Conservation (phyloP, 371 early-diverging fungal species). For the Fennellomyces sp. region DNA sequence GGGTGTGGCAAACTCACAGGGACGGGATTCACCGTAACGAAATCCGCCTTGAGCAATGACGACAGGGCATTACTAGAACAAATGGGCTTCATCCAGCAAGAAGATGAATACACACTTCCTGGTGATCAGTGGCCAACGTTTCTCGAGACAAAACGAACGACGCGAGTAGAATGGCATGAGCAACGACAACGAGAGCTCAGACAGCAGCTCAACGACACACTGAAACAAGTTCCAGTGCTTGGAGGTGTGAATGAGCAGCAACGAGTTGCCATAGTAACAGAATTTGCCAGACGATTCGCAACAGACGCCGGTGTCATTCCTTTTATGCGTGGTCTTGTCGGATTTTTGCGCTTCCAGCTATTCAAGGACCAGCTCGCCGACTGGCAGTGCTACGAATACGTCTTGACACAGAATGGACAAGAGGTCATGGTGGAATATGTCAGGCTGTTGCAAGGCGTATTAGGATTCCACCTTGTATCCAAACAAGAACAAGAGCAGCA, state of each 20-base stretch:
- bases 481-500: neutral
- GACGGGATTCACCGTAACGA: constrained; percentile 1
- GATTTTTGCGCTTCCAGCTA: constrained; percentile 24
- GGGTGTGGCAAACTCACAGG: constrained; percentile 6
- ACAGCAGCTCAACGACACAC: constrained; percentile 11
- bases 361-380: constrained; percentile 18
- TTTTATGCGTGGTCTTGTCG: constrained; percentile 22
- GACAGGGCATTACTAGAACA: constrained; percentile 2
- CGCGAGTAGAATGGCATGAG: constrained; percentile 29
- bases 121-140: constrained; percentile 1
- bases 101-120: constrained; percentile 10
- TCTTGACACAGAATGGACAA: constrained; percentile 30
- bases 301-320: constrained; percentile 26
- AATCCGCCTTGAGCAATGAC: neutral
- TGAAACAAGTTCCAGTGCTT: constrained; percentile 3
- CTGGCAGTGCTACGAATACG: constrained; percentile 27
- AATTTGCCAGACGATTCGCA: constrained; percentile 13
- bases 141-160: constrained; percentile 11
- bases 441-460: constrained; percentile 18
- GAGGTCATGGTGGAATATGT: constrained; percentile 27
- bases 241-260: constrained; percentile 6
- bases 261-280: constrained; percentile 19
- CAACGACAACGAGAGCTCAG: constrained; percentile 17
- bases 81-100: constrained; percentile 7
- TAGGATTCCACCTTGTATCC: constrained; percentile 24